Base-by-base conservation (phyloP, 2,329 filamentous ascomycete genomes). In the Cladosporium sp. region DNA sequence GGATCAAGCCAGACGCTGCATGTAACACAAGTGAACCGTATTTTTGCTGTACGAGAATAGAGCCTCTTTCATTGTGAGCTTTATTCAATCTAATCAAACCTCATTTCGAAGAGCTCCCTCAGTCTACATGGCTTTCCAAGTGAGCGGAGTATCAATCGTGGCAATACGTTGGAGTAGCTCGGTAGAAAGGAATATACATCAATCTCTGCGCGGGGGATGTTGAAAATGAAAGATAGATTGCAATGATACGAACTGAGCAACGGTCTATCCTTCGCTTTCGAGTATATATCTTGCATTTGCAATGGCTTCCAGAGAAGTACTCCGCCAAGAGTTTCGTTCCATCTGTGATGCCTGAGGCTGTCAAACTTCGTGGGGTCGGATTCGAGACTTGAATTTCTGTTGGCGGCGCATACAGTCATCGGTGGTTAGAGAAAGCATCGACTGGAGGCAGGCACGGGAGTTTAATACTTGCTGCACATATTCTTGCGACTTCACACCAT, bases 341-440 rank as follows among this genome's bases (percentile, higher is more conserved):
- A 41, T 41, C 6, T 18, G 2, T 2, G 7, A 14, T 62, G 44
- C 59, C 59, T 62, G 44, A 62, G 59, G 59, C 32, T 21, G 5
- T 10, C 18, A 15, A 15, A n/a, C 14, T 34, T 52, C 47, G 59
- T 62, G 59, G 59, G 59, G 44, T 54, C 12, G 30, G 32, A 21
- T 62, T 26, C 28, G n/a, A 32, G 32, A 52, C 59, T 62, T 49
- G 59, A 62, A 62, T 62, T 62, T 62, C 59, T 32, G 34, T 44
- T 38, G 12, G n/a, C 44, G 38, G 41, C 38, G 41, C 47, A 44
- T 34, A 62, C 59, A 61, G 59, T 61, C 59, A 61, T 61, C 59
- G 59, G 26, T 51, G 36, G 18, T 21, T 47, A 47, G 41, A 21
- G 28, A 57, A 34, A 57, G 28, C 51, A 34, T 32, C 41, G n/a